Conservation (phyloP, 1,284 basidiomycete genomes). For the Ustilago hordei region DNA sequence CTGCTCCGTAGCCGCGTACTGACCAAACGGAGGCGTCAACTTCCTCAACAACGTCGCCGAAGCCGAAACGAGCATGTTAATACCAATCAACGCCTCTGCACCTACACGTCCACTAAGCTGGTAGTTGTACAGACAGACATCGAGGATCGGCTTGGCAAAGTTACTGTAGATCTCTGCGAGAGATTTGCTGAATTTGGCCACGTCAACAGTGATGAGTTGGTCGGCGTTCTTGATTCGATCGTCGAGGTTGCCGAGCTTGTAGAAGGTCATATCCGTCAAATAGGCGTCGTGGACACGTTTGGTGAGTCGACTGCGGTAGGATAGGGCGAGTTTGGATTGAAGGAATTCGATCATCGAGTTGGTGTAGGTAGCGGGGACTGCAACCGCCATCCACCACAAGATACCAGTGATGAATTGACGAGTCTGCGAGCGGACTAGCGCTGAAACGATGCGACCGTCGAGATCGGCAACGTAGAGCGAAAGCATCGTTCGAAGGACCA, state of each 20-base stretch:
- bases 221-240: conserved; percentile 97
- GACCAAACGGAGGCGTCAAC: conserved; percentile 89
- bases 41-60: conserved; percentile 60
- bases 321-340: conserved; percentile 91
- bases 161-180: conserved; percentile 87
- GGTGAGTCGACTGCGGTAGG: conserved; percentile 89
- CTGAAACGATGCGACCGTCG: conserved; percentile 91
- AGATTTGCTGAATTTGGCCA: conserved; percentile 90
- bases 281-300: conserved; percentile 85
- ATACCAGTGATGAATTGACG: conserved; percentile 86
- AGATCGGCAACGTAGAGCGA: conserved; percentile 94
- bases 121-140: conserved; percentile 94
- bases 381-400: conserved; percentile 87
- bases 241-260: conserved; percentile 81
- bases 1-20: conserved; percentile 81
- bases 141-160: conserved; percentile 82
- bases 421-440: conserved; percentile 88
- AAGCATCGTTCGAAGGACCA: conserved; percentile 88
- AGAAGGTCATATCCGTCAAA: conserved; percentile 83
- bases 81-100: conserved; percentile 87
- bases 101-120: conserved; percentile 94
- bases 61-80: conserved; percentile 84
- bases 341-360: conserved; percentile 93
- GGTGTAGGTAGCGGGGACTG: conserved; percentile 85
- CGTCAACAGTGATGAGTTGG: conserved; percentile 97